Evolutionary conservation across 1,139 yeast species (phyloP).

Genomic region (Taiozyma sp.): DNA sequence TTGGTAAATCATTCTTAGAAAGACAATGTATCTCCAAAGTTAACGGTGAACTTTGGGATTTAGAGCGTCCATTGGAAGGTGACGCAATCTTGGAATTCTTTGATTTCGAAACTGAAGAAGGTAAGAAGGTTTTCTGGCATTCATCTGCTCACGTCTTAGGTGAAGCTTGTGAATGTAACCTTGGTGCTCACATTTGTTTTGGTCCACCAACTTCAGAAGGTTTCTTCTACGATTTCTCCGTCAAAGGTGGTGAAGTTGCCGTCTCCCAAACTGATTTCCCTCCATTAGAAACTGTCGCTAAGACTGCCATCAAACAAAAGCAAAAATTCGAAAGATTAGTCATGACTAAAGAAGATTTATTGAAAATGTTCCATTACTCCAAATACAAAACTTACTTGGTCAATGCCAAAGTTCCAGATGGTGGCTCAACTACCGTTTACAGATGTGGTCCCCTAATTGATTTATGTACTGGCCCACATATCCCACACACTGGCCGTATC

Average conservation of each 20-base stretch:
- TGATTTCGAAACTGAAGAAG: conserved; percentile 82
- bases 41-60: conserved; percentile 89
- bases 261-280: conserved; percentile 82
- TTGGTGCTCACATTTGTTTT: conserved; percentile 85
- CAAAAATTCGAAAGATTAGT: conserved; percentile 94
- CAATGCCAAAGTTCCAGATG: conserved; percentile 88
- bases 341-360: conserved; percentile 84
- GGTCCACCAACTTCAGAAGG: conserved; percentile 99
- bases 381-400: conserved; percentile 91
- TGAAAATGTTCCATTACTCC: conserved; percentile 92
- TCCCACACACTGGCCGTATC: conserved; percentile 95
- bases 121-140: conserved; percentile 97
- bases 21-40: conserved; percentile 90
- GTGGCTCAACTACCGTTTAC: conserved; percentile 93
- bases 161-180: conserved; percentile 95
- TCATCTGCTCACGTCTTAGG: conserved; percentile 98
- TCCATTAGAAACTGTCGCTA: conserved; percentile 80
- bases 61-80: conserved; percentile 86
- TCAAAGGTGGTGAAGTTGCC: conserved; percentile 73
- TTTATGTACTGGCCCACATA: conserved; percentile 97
- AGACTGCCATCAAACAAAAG: conserved; percentile 90
- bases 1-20: conserved; percentile 84
- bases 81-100: conserved; percentile 66
- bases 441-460: conserved; percentile 98
- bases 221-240: conserved; percentile 94